Evolutionary conservation across 768 basidiomycete genomes (phyloP), one percentile per base, ranked within the genome.

Genomic region (Pisolithus sp.): DNA sequence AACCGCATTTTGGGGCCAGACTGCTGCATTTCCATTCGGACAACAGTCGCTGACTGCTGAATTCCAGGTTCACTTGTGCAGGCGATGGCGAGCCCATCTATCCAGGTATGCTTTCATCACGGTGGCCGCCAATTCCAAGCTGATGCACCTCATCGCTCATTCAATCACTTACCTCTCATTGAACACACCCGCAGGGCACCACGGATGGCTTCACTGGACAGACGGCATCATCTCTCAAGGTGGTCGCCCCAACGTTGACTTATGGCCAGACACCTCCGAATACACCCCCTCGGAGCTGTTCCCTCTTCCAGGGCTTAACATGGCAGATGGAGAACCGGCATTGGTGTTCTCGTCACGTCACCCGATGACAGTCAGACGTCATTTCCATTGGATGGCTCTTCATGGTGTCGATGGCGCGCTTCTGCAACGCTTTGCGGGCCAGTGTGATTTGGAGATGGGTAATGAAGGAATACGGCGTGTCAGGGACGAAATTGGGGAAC

Each of bases 161-260:
- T 20, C 21, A 24, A 12, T 20, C 43, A 30, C 9, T 30, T 30
- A 1, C 30, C 10, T 1, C 30, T 30, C 30, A 30, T 30, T 10
- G 7, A 30, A 30, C 30, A 30, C 30, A 30, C 30, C 30, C 10
- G 30, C 30, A 65, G 82, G 80, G 2, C 89, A 90, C 59, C 86
- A 89, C 57, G 89, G 89, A 26, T 92, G 90, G 90, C 72, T 89
- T 18, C 89, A 92, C 60, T 92, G 90, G 89, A 81, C 88, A 63
- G 74, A 81, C 55, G 59, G 71, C n/a, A 86, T 86, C 1, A 72
- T 90, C 10, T 75, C 82, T 2, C 69, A 77, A 24, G 87, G 86
- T 15, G 89, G 89, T 17, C 78, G 73, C 3, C 82, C 85, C 4
- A 88, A 85, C 57, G 80, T 76, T 44, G 90, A 92, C 66, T 64